A percentile compares a stretch with the other conserved stretches of the same genome.
Evolutionary conservation across 2,329 filamentous ascomycete genomes (phyloP).

Genomic region (Leptographium lundbergii): DNA sequence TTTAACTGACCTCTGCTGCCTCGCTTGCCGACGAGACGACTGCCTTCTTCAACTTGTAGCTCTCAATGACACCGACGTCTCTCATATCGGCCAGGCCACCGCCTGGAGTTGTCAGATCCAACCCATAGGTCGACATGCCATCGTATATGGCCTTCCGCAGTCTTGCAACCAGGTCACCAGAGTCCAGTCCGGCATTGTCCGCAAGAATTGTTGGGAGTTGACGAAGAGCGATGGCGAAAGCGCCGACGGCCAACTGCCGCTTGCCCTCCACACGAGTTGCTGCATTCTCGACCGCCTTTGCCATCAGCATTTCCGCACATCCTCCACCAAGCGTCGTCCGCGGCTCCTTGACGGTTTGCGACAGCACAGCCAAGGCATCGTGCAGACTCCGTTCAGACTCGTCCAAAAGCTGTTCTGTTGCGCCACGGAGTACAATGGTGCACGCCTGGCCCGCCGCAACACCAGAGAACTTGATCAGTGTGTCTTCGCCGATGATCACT

Average conservation of each 20-base stretch:
- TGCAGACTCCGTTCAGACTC: slow-evolving; percentile 94
- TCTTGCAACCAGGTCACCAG: slow-evolving; percentile 81
- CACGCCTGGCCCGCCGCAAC: slow-evolving; percentile 89
- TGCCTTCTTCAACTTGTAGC: slow-evolving; percentile 97
- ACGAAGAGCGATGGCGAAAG: slow-evolving; percentile 77
- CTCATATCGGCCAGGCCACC: slow-evolving; percentile 94
- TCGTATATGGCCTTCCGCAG: slow-evolving; percentile 91
- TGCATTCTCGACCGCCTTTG: slow-evolving; percentile 88
- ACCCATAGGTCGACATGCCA: slow-evolving; percentile 79
- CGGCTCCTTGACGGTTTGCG: slow-evolving; percentile 90
- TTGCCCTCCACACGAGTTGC: slow-evolving; percentile 93
- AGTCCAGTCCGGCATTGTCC: slow-evolving; percentile 94
- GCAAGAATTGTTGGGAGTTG: slow-evolving; percentile 94
- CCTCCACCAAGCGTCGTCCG: slow-evolving; percentile 89
- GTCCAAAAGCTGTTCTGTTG: slow-evolving; percentile 91
- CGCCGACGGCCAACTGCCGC: slow-evolving; percentile 84
- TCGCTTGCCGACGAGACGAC: slow-evolving; percentile 94
- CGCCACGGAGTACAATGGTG: slow-evolving; percentile 91
- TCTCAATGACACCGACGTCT: slow-evolving; percentile 88
- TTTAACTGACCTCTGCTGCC: slow-evolving; percentile 64
- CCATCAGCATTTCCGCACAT: slow-evolving; percentile 98
- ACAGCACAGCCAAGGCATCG: slow-evolving; percentile 89
- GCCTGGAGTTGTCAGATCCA: slow-evolving; percentile 80
- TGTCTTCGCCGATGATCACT: slow-evolving; percentile 96
- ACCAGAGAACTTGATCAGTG: slow-evolving; percentile 91